A percentile compares a stretch with the other conserved stretches of the same genome.
phyloP scores from a whole-genome alignment of 2,329 filamentous ascomycete species.

The Kalmusia sp. region DNA sequence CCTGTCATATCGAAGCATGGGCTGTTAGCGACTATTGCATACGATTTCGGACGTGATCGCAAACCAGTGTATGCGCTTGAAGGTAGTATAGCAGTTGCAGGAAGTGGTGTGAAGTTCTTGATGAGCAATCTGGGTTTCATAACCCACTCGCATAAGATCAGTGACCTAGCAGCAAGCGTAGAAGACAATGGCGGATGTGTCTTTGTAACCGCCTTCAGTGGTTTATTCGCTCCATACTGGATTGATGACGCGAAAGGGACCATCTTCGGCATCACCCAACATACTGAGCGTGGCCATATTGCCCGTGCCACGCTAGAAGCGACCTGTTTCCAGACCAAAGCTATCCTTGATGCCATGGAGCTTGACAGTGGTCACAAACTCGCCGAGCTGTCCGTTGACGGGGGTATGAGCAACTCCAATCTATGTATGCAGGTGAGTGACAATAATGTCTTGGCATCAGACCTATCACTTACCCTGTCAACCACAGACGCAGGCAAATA shows the following conservation, averaged over 20 bases:
- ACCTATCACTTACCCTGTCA: conserved; percentile 21
- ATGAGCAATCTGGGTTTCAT: conserved; percentile 71
- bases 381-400: conserved; percentile 80
- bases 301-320: conserved; percentile 89
- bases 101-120: conserved; percentile 75
- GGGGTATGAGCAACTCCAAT: conserved; percentile 87
- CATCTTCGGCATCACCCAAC: conserved; percentile 81
- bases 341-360: conserved; percentile 91
- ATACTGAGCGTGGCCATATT: conserved; percentile 85
- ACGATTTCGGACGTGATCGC: conserved; percentile 74
- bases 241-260: conserved; percentile 92
- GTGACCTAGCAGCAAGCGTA: conserved; percentile 68
- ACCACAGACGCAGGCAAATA: conserved; percentile 76
- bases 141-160: conserved; percentile 67
- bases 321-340: conserved; percentile 90
- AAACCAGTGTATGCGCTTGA: conserved; percentile 82
- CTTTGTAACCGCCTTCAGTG: conserved; percentile 88
- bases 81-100: conserved; percentile 82
- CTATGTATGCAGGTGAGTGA: conserved; percentile 76
- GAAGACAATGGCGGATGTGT: conserved; percentile 82
- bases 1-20: conserved; percentile 86
- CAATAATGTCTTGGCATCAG: conserved; percentile 13
- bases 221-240: conserved; percentile 93
- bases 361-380: conserved; percentile 81
- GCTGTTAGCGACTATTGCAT: conserved; percentile 84